A percentile compares a stretch with the other conserved stretches of the same genome.
Evolutionary conservation across 139 green algal species (phyloP).

Genomic region (Auxenochlorella protothecoides): DNA sequence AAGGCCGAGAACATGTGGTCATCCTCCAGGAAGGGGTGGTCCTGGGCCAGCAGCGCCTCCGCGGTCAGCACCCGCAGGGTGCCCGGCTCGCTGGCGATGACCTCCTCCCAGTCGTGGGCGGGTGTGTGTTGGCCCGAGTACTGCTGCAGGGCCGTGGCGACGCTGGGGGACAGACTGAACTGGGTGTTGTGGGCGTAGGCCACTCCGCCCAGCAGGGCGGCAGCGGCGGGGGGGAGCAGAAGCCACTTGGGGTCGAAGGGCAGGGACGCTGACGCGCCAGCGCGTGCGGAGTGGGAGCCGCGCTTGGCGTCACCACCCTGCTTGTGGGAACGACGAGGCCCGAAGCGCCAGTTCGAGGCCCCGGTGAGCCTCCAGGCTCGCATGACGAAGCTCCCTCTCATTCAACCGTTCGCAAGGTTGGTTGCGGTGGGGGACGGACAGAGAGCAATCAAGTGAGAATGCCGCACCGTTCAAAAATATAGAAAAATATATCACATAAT

Average conservation of each 20-base stretch:
- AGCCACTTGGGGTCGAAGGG: background rate
- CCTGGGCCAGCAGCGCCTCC: conserved; percentile 16
- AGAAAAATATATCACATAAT: too few relatives aligned
- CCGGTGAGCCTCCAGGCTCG: too few relatives aligned
- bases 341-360: too few relatives aligned
- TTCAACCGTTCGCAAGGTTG: too few relatives aligned
- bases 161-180: background rate
- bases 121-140: background rate
- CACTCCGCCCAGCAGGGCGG: conserved; percentile 5
- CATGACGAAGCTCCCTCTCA: too few relatives aligned
- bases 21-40: conserved; percentile 31
- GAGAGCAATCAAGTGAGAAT: too few relatives aligned
- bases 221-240: conserved; percentile 1
- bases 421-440: too few relatives aligned
- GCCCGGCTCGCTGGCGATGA: background rate
- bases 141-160: background rate
- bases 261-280: too few relatives aligned
- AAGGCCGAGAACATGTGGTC: conserved; percentile 38
- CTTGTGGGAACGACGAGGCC: too few relatives aligned
- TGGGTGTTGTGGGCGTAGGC: background rate
- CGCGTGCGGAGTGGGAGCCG: too few relatives aligned
- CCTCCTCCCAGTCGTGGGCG: conserved; percentile 1
- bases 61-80: conserved; percentile 10
- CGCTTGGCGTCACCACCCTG: too few relatives aligned
- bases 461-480: too few relatives aligned